phyloP scores from a whole-genome alignment of 345 rosid genomes.

The Psidium friedrichsthalianum region DNA sequence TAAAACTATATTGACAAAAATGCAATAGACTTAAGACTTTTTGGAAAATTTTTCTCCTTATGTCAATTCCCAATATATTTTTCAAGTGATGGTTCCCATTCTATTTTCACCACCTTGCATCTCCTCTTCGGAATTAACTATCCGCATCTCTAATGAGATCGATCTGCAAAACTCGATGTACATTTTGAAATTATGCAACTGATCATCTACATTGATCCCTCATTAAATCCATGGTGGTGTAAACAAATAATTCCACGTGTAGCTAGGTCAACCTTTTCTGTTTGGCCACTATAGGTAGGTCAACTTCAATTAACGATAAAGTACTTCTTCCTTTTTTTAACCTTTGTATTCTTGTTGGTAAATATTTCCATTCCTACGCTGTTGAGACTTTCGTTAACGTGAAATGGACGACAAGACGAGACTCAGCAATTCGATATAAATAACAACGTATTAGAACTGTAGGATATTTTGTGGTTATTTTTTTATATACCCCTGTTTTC shows the following conservation, averaged over 20 bases:
- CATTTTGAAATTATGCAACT: background rate
- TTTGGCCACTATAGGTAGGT: background rate
- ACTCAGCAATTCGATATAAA: background rate
- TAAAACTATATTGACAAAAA: background rate
- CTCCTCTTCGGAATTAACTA: background rate
- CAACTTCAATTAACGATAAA: background rate
- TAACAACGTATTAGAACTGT: background rate
- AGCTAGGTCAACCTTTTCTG: background rate
- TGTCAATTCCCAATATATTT: background rate
- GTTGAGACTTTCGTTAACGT: background rate
- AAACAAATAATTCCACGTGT: background rate
- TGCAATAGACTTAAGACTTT: background rate
- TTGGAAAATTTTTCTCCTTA: background rate
- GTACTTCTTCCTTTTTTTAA: background rate
- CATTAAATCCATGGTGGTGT: background rate
- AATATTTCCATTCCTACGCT: background rate
- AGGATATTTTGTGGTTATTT: background rate
- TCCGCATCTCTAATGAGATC: background rate
- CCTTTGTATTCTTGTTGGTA: background rate
- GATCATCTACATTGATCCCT: background rate
- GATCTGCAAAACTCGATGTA: background rate
- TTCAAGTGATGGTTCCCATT: background rate
- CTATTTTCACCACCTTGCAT: background rate
- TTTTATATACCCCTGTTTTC: background rate
- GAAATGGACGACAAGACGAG: background rate